A percentile compares a stretch with the other conserved stretches of the same genome.
Evolutionary conservation across 2,329 filamentous ascomycete species (phyloP).

Genomic region (Bipolaris victoriae): DNA sequence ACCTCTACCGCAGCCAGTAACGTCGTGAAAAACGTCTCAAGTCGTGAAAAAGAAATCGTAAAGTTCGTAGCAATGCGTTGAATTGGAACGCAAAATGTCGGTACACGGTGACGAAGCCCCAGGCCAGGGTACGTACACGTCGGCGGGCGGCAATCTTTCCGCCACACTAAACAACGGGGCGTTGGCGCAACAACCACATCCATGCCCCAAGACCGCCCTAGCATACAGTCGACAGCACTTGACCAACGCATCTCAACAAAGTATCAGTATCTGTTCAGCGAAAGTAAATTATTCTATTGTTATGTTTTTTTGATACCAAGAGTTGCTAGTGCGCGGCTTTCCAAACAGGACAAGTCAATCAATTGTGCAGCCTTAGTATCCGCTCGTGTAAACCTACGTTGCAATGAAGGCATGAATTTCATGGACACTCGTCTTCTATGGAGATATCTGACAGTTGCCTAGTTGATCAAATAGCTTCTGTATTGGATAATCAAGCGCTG

Average conservation of each 20-base stretch:
- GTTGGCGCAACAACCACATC: conserved; percentile 15
- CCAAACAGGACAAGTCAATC: no score
- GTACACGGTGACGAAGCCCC: background rate
- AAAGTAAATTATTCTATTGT: no score
- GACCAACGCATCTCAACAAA: background rate
- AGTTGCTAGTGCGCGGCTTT: no score
- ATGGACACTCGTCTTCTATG: no score
- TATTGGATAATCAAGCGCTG: no score
- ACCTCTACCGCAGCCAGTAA: background rate
- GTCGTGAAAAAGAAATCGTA: background rate
- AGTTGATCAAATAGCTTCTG: no score
- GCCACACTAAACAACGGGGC: conserved; percentile 14
- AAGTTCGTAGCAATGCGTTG: conserved; percentile 16
- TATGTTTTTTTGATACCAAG: no score
- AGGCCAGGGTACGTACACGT: background rate
- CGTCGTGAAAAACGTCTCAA: background rate
- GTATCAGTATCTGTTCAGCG: no score
- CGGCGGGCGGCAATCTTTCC: conserved; percentile 14
- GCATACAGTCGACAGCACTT: background rate
- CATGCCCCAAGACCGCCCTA: background rate
- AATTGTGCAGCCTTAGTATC: no score
- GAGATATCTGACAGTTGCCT: no score
- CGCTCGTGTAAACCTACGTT: no score
- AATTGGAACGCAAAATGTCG: background rate
- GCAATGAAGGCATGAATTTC: no score